Evolutionary conservation across 225 moss, liverwort and hornwort genomes (phyloP), one percentile per base, ranked within the genome.

Genomic region (Neckera pumila): DNA sequence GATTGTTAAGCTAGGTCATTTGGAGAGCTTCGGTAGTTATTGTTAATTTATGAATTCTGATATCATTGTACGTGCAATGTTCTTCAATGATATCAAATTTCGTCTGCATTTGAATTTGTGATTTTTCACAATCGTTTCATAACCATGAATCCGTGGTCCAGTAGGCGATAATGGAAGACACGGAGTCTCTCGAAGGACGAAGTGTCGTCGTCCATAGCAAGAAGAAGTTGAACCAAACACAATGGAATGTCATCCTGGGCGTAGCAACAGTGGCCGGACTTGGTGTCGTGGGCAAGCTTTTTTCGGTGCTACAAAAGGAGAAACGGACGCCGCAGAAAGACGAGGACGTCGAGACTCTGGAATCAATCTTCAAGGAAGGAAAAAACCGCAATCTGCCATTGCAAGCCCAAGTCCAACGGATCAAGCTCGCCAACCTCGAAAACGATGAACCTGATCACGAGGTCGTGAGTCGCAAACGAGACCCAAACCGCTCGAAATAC

Each of bases 381-480:
- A 64, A 70, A 34, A 25, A 6, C 53, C 42, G 80, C 57, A 82
- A 30, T 18, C 27, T 85, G 31, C 87, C 92, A 45, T 76, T 94
- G 60, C 94, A 94, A 80, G 92, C 89, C 6, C 94, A 90, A 53
- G 91, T 94, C 78, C 94, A 92, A 60, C 83, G 87, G 73, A 83
- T 84, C 57, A 94, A 92, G 77, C 89, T 92, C 75, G 89, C 91
- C 54, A 90, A 94, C 66, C 87, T 94, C 19, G 94, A 92, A 45
- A 90, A 92, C 60, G 92, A 94, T 40, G 92, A 92, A 57, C 94
- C 94, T 11, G 91, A 92, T 76, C 88, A 91, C 43, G 89, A 91
- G 80, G 79, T 92, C 58, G 80, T 62, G 30, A 84, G 57, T 70
- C 62, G 88, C 49, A 76, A 85, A 5, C 61, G 87, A 58, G 79